Evolutionary conservation across 345 rosid genomes (phyloP), one percentile per base, ranked within the genome.

Genomic region (Sisymbrium irio): DNA sequence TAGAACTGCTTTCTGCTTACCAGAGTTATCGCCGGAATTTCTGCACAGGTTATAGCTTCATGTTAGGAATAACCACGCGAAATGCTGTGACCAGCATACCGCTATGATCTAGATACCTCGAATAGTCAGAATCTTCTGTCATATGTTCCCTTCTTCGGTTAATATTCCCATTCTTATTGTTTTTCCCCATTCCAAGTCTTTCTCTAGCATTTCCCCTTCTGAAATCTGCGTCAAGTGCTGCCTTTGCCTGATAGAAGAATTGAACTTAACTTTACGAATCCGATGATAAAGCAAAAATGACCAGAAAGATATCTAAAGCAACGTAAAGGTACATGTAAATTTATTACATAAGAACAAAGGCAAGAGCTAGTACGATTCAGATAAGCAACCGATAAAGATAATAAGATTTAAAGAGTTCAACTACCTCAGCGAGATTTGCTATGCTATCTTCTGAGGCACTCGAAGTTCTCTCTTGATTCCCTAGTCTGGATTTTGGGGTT

Each of bases 361-460:
- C 2, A 10, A 35, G 0, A 35, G 9, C 39, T 28, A 50, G 33
- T 61, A 62, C 45, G 20, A 47, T 11, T 41, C 9, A 57, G 11
- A 36, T 44, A 36, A 22, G 49, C 6, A 28, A 20, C 45, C 65
- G 28, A n/a, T n/a, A 17, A 1, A 17, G 49, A 61, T 7, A 42
- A 56, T 18, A 25, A 37, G n/a, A 39, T 54, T 55, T 7, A 36
- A 50, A 4, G 33, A 5, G 19, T 25, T 51, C 18, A 60, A 40
- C 25, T 56, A 94, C 98, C 96, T 94, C 90, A 0, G 92, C 87
- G 44, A 94, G 95, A 82, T 94, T 94, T 65, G 78, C 20, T 37
- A 91, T 86, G 77, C 98, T 94, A 77, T 91, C 97, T 86, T 94
- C 98, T 14, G 87, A 86, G 68, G 93, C 91, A 86, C 88, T 86